Evolutionary conservation across 257 asterid species (phyloP), one percentile per base, ranked within the genome.

Genomic region (Paraleonurus japonicus): DNA sequence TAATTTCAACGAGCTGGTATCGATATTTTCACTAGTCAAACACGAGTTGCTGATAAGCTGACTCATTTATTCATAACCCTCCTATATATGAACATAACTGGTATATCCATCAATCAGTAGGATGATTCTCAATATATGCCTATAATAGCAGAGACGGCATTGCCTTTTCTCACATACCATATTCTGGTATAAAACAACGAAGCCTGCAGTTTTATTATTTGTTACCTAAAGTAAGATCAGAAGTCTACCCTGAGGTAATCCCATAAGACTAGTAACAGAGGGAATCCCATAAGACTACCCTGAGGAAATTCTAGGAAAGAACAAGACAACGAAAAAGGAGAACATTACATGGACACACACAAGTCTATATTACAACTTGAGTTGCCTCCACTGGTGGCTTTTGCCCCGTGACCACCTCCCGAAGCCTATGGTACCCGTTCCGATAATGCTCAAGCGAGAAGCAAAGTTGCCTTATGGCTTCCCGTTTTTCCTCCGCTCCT

Each of bases 401-500:
- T 28, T 83, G 77, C 51, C 84, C 82, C 8, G 75, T 26, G 22
- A 90, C 76, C 17, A 82, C 94, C 73, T 88, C 81, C 33, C 95
- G 82, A 57, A 93, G 92, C 76, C 80, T 72, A 67, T 84, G 88
- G 73, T 93, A 93, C 19, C 85, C 96, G 4, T 79, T 78, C 17
- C 96, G 72, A 16, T 93, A 93, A 64, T 93, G 94, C 85, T 90
- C 96, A 17, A 89, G 85, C 1, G 97, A 93, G 83, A 93, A 83
- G 79, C 92, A 89, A 5, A 93, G 90, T 78, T 93, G 97, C 73
- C 97, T 85, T 67, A 90, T 90, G 1, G 97, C 98, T 65, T 93
- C 95, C 2, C 95, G 81, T 75, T 93, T 90, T 80, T 90, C 96
- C 81, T 93, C 95, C 0, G 89, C 96, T 43, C 92, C 92, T 76